Conservation (phyloP, 73 alveolate species). For the Chromera velia region DNA sequence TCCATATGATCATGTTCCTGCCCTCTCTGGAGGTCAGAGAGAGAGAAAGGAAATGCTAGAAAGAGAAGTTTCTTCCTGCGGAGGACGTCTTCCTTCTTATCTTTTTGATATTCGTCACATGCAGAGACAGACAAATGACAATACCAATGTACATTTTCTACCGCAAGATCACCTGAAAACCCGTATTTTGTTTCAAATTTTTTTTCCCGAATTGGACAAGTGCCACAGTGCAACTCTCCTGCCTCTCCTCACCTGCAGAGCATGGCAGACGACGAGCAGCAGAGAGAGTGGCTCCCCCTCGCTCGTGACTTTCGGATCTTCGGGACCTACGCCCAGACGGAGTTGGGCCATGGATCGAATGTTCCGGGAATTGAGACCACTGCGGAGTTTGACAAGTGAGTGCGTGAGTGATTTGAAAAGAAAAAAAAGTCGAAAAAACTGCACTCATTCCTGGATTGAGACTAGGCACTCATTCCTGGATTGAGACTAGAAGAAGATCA, state of each 20-base stretch:
- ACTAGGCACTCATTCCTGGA: constrained; percentile 58
- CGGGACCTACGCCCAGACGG: constrained; percentile 67
- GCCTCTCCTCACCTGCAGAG: too few species aligned
- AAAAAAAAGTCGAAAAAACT: constrained; percentile 52
- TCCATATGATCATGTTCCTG: neutral
- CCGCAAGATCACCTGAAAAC: too few species aligned
- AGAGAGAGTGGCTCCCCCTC: neutral
- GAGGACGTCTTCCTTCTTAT: too few species aligned
- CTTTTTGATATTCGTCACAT: too few species aligned
- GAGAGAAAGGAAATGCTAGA: neutral
- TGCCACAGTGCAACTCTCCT: too few species aligned
- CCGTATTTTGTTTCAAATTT: too few species aligned
- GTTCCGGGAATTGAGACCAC: constrained; percentile 69
- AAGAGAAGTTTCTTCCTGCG: too few species aligned
- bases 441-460: constrained; percentile 52
- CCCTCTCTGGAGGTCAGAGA: neutral
- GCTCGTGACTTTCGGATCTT: neutral
- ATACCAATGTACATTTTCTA: too few species aligned
- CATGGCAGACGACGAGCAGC: neutral
- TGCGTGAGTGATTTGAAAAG: too few species aligned
- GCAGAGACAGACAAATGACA: too few species aligned
- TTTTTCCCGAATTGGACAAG: too few species aligned
- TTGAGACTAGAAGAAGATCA: constrained; percentile 55
- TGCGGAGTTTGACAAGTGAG: constrained; percentile 66
- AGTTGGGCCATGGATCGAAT: constrained; percentile 78